These are phyloP conservation scores for Salvia miltiorrhiza DNA, from an alignment of 257 asterid species.

Conservation along the genomic window DNA sequence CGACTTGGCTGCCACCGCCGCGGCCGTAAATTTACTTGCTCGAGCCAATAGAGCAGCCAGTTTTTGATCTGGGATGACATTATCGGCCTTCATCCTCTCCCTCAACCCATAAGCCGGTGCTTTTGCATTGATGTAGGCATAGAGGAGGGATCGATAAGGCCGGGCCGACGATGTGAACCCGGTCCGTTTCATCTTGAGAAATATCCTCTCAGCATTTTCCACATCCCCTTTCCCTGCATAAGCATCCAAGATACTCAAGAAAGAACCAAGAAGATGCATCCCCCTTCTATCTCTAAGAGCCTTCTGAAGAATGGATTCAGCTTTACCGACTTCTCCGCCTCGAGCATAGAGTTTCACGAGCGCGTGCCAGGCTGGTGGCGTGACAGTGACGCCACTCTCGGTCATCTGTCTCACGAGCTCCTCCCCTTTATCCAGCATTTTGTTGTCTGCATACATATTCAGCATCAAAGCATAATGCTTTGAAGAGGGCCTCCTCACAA, in stretches of 20 bases:
- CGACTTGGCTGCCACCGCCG: constrained; percentile 18
- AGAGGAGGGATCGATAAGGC: neutral
- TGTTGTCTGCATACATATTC: constrained; percentile 54
- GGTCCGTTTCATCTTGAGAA: constrained; percentile 47
- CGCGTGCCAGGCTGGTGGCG: constrained; percentile 60
- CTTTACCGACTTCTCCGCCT: constrained; percentile 75
- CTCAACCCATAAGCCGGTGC: neutral
- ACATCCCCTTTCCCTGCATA: constrained; percentile 68
- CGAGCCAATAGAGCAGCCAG: neutral
- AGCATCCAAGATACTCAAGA: constrained; percentile 45
- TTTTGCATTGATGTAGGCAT: neutral
- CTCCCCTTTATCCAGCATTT: constrained; percentile 67
- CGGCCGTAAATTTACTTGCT: neutral
- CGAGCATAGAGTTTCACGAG: constrained; percentile 63
- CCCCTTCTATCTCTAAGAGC: constrained; percentile 33
- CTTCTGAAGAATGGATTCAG: constrained; percentile 54
- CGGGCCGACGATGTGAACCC: constrained; percentile 36
- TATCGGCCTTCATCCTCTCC: constrained; percentile 2
- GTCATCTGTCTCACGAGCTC: constrained; percentile 61
- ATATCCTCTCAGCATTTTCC: constrained; percentile 67
- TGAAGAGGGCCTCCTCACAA: constrained; percentile 34
- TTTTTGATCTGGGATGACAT: neutral
- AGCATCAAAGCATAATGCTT: constrained; percentile 42
- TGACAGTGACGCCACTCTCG: constrained; percentile 38
- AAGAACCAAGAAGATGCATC: constrained; percentile 49